These are phyloP conservation scores for Phytophthora capsici DNA, from an alignment of 352 stramenopile genomes.

Conservation along the genomic window DNA sequence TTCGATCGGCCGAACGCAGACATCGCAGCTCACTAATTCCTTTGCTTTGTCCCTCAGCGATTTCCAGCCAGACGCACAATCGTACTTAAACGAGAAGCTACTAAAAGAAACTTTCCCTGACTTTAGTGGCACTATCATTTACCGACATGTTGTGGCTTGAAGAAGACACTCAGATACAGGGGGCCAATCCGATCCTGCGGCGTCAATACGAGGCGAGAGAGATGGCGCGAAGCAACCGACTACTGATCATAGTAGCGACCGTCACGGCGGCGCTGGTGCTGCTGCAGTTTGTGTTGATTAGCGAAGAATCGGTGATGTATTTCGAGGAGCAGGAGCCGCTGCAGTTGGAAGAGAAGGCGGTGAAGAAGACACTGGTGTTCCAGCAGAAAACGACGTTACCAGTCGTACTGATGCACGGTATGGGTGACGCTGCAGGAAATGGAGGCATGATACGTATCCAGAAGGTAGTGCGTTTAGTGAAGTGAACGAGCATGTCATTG, in stretches of 20 bases:
- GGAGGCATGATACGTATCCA: constrained; percentile 88
- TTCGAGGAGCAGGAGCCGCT: constrained; percentile 24
- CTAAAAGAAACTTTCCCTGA: background rate
- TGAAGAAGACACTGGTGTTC: constrained; percentile 43
- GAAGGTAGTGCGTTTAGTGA: constrained; percentile 47
- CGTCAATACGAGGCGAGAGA: constrained; percentile 4
- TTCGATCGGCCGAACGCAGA: constrained; percentile 67
- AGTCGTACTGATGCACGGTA: constrained; percentile 92
- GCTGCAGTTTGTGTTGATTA: constrained; percentile 61
- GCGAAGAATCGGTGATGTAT: constrained; percentile 42
- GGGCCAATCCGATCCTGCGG: constrained; percentile 4
- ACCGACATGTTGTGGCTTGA: constrained; percentile 33
- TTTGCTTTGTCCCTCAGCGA: constrained; percentile 4
- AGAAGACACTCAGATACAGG: constrained; percentile 24
- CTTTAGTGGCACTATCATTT: constrained; percentile 7
- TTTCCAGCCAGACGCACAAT: constrained; percentile 36
- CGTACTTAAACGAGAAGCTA: constrained; percentile 28
- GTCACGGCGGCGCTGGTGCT: constrained; percentile 53
- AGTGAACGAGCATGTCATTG: background rate
- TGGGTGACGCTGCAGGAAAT: constrained; percentile 95
- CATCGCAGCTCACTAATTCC: constrained; percentile 33
- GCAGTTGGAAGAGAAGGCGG: constrained; percentile 19
- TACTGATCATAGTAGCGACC: constrained; percentile 45
- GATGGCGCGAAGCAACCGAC: constrained; percentile 37
- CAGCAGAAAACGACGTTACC: constrained; percentile 46